phyloP scores from a whole-genome alignment of 495 filamentous ascomycete species.

The Daldinia grandis region DNA sequence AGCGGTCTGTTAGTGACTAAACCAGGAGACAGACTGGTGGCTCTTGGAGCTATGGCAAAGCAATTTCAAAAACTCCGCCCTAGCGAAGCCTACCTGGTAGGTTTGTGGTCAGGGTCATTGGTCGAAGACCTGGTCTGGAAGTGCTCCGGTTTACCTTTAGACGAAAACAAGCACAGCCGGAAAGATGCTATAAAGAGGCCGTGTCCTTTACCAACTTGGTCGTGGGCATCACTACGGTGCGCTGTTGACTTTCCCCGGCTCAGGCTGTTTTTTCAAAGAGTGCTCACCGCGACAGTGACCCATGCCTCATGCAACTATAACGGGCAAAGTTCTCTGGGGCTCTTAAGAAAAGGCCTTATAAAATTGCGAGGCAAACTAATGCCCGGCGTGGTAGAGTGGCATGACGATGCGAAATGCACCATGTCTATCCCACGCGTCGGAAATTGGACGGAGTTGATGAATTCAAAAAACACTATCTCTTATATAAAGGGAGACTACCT shows the following conservation, averaged over 20 bases:
- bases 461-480: background rate
- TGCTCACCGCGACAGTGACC: background rate
- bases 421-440: background rate
- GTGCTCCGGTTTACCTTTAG: background rate
- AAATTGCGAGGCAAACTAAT: background rate
- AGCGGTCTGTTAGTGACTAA: background rate
- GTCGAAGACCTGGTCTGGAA: conserved; percentile 12
- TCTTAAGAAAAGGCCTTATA: background rate
- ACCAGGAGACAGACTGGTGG: background rate
- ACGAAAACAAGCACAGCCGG: background rate
- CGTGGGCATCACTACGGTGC: conserved; percentile 14
- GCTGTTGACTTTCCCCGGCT: background rate
- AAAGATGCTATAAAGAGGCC: background rate
- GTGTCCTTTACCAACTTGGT: conserved; percentile 6
- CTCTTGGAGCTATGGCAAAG: conserved; percentile 1
- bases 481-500: background rate
- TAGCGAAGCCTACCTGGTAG: background rate
- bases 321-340: background rate
- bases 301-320: background rate
- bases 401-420: background rate
- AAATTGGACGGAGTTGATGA: background rate
- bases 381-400: background rate
- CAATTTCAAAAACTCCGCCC: conserved; percentile 9
- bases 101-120: conserved; percentile 6
- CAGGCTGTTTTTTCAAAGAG: background rate